Percentiles rank a stretch among this genome's conserved stretches.
Conservation (phyloP, 129 eudicot species). For the Logfia minima region DNA sequence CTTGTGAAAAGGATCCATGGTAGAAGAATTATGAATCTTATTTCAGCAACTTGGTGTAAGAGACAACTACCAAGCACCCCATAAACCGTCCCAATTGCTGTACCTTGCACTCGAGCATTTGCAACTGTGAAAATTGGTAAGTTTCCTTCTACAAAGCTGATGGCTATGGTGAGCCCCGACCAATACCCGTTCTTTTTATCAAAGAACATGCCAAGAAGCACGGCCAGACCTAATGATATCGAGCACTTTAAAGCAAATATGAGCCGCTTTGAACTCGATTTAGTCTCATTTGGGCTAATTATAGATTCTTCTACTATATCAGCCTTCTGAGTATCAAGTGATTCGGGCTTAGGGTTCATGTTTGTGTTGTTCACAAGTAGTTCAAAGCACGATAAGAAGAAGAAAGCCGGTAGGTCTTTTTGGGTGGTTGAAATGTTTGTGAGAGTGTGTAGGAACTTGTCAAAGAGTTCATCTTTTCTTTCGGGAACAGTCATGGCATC, state of each 20-base stretch:
- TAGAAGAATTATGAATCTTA: conserved; percentile 56
- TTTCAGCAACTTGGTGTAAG: conserved; percentile 34
- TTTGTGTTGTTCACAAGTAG: conserved; percentile 37
- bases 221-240: conserved; percentile 63
- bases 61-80: conserved; percentile 69
- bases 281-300: not conserved
- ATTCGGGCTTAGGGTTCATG: conserved; percentile 24
- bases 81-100: conserved; percentile 82
- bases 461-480: conserved; percentile 32
- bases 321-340: not conserved
- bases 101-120: conserved; percentile 79
- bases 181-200: conserved; percentile 69
- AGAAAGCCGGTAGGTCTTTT: conserved; percentile 37
- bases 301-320: conserved; percentile 13
- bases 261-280: conserved; percentile 30
- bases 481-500: conserved; percentile 46
- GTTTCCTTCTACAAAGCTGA: conserved; percentile 60
- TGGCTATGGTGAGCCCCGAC: conserved; percentile 83
- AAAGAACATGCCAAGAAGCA: conserved; percentile 61
- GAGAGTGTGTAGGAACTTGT: conserved; percentile 32
- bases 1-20: conserved; percentile 87
- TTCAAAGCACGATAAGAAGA: conserved; percentile 59
- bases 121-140: conserved; percentile 66
- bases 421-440: conserved; percentile 23
- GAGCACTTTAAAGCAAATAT: conserved; percentile 71